phyloP scores from a whole-genome alignment of 768 basidiomycete species.

The Mycena venus region DNA sequence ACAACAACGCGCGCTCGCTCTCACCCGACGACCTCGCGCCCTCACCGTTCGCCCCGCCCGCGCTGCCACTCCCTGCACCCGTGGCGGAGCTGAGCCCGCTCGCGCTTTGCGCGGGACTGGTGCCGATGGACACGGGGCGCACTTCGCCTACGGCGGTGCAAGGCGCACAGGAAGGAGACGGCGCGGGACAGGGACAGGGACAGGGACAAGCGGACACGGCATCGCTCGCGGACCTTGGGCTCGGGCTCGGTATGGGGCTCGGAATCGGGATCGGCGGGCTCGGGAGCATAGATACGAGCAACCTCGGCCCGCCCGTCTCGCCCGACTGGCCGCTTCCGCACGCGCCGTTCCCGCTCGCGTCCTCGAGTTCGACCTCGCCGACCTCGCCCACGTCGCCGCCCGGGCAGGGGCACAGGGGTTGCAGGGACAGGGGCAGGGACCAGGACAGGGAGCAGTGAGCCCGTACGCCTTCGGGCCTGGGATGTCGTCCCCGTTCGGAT shows the following conservation, averaged over 20 bases:
- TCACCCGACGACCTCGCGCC: slow-evolving; percentile 32
- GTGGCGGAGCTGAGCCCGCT: background rate
- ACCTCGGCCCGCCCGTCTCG: slow-evolving; percentile 24
- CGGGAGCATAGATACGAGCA: background rate
- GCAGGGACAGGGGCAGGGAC: background rate
- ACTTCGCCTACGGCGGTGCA: no score
- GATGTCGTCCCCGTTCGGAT: no score
- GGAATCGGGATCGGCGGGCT: background rate
- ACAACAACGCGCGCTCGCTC: background rate
- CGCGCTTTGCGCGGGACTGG: no score
- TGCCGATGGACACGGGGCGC: no score
- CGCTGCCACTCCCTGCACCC: background rate
- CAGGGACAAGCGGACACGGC: no score
- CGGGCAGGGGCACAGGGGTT: no score
- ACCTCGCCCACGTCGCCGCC: background rate
- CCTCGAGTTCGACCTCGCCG: background rate
- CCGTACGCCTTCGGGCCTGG: no score
- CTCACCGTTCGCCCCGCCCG: slow-evolving; percentile 29
- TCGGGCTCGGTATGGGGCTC: background rate
- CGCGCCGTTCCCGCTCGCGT: slow-evolving; percentile 8
- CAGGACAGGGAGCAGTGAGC: no score
- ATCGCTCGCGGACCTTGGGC: background rate
- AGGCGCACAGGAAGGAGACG: no score
- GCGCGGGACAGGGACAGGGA: background rate
- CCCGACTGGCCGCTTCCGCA: slow-evolving; percentile 34